Evolutionary conservation across 352 stramenopile species (phyloP).

Genomic region (Globisporangium cederbergense): DNA sequence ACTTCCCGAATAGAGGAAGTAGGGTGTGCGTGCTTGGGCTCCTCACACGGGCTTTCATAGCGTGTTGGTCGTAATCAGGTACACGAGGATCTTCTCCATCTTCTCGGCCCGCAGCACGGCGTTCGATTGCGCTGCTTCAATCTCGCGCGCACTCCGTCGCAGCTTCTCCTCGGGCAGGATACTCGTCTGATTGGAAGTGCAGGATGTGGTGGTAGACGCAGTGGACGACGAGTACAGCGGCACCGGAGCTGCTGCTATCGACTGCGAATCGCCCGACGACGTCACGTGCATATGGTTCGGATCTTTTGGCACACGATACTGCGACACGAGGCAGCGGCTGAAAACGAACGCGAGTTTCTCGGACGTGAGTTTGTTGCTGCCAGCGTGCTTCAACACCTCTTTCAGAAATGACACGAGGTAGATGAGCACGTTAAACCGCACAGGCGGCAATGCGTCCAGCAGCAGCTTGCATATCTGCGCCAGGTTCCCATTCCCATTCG

Average conservation of each 20-base stretch:
- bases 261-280: slow-evolving; percentile 7
- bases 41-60: slow-evolving; percentile 20
- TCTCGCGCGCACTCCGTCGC: slow-evolving; percentile 49
- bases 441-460: slow-evolving; percentile 84
- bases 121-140: slow-evolving; percentile 53
- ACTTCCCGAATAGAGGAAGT: neutral
- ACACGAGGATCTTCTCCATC: slow-evolving; percentile 69
- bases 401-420: slow-evolving; percentile 97
- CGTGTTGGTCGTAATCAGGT: slow-evolving; percentile 56
- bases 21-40: neutral
- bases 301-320: slow-evolving; percentile 27
- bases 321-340: slow-evolving; percentile 60
- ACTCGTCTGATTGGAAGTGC: slow-evolving; percentile 30
- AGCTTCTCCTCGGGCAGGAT: slow-evolving; percentile 53
- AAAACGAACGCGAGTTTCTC: slow-evolving; percentile 80
- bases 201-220: slow-evolving; percentile 27
- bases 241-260: neutral
- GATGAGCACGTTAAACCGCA: slow-evolving; percentile 97
- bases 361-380: slow-evolving; percentile 61
- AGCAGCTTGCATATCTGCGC: slow-evolving; percentile 68
- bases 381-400: slow-evolving; percentile 84
- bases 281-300: neutral
- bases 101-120: slow-evolving; percentile 54
- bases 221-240: slow-evolving; percentile 36
- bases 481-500: slow-evolving; percentile 65